Evolutionary conservation across 805 yeast genomes (phyloP).

Genomic region (Hyphopichia homilentoma): DNA sequence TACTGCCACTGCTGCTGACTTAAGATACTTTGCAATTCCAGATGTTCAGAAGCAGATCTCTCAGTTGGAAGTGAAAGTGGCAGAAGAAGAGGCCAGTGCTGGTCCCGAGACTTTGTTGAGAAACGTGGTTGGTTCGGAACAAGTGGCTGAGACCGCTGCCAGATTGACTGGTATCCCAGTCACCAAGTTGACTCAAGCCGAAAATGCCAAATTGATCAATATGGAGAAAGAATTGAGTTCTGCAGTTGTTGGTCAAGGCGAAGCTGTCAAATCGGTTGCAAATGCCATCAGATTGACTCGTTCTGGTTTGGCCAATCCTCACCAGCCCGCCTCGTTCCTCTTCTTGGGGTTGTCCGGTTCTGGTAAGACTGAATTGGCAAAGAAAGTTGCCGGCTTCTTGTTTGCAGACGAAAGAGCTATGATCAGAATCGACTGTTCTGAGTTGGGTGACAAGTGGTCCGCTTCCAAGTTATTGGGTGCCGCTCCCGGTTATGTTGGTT

Average conservation of each 20-base stretch:
- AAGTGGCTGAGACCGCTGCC: conserved; percentile 96
- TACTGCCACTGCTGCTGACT: conserved; percentile 90
- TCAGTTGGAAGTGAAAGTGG: conserved; percentile 70
- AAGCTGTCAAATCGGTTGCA: conserved; percentile 94
- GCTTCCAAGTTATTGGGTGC: conserved; percentile 95
- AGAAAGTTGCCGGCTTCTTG: conserved; percentile 92
- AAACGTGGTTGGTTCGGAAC: conserved; percentile 88
- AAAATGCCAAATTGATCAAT: conserved; percentile 85
- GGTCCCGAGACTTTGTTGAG: conserved; percentile 66
- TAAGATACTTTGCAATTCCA: conserved; percentile 96
- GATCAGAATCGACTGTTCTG: conserved; percentile 97
- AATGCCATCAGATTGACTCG: conserved; percentile 91
- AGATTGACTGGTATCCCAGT: conserved; percentile 97
- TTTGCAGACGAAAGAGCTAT: conserved; percentile 96
- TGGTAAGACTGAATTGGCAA: conserved; percentile 97
- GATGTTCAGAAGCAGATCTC: conserved; percentile 76
- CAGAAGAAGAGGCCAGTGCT: conserved; percentile 66
- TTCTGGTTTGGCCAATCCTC: conserved; percentile 93
- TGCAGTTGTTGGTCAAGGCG: conserved; percentile 91
- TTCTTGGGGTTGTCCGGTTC: conserved; percentile 96
- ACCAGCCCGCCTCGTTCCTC: conserved; percentile 93
- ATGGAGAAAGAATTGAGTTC: conserved; percentile 86
- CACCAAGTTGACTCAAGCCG: conserved; percentile 89
- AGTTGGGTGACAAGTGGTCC: conserved; percentile 90
- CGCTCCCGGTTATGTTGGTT: conserved; percentile 93